Evolutionary conservation across 1,284 basidiomycete species (phyloP).

Genomic region (Crucibulum parvulum): DNA sequence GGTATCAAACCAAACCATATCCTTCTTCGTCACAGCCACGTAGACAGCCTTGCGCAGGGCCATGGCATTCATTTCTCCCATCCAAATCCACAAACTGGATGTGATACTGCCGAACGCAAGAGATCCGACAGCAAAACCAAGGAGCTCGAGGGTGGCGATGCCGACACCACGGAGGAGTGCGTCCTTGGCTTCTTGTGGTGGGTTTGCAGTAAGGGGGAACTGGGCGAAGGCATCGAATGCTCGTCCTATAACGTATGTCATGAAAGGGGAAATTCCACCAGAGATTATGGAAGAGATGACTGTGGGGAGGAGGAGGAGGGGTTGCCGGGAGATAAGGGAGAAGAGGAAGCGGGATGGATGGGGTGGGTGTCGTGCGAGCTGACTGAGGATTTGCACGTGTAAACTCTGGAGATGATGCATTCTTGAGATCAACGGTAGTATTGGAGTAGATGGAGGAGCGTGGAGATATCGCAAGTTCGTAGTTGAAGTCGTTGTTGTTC

Average conservation of each 20-base stretch:
- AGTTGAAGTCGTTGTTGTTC: slow-evolving; percentile 19
- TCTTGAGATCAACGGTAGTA: neutral
- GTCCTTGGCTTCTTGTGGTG: slow-evolving; percentile 54
- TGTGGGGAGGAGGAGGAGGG: slow-evolving; percentile 76
- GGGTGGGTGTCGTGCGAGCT: slow-evolving; percentile 11
- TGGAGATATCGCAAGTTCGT: slow-evolving; percentile 37
- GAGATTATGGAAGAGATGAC: slow-evolving; percentile 70
- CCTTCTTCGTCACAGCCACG: slow-evolving; percentile 58
- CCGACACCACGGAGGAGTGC: slow-evolving; percentile 67
- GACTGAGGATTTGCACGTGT: neutral
- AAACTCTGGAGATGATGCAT: too few relatives aligned
- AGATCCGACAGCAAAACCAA: slow-evolving; percentile 75
- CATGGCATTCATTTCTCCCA: slow-evolving; percentile 84
- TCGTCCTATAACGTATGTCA: slow-evolving; percentile 90
- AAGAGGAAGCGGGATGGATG: slow-evolving; percentile 64
- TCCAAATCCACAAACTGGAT: slow-evolving; percentile 86
- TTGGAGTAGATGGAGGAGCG: slow-evolving; percentile 34
- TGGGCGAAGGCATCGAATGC: slow-evolving; percentile 83
- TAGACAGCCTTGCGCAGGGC: slow-evolving; percentile 78
- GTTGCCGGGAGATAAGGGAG: slow-evolving; percentile 63
- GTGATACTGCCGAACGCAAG: slow-evolving; percentile 80
- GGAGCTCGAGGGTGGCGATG: slow-evolving; percentile 44
- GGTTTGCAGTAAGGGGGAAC: slow-evolving; percentile 56
- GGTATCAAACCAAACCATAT: neutral
- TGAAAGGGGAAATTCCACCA: slow-evolving; percentile 88